phyloP scores from a whole-genome alignment of 176 grass and related monocot genomes.

The Oryza meridionalis region DNA sequence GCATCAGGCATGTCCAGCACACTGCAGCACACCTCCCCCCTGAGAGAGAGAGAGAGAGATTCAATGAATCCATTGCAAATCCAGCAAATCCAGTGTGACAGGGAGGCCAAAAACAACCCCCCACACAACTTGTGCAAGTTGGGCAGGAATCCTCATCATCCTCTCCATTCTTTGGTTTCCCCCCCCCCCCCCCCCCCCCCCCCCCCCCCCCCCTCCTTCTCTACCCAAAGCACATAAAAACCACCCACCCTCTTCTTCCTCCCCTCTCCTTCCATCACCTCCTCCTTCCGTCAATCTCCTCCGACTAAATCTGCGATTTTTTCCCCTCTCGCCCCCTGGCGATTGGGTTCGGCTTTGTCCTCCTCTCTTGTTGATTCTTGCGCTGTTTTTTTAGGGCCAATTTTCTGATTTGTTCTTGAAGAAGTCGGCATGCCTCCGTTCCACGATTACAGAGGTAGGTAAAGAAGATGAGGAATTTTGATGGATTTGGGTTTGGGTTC shows the following conservation, averaged over 20 bases:
- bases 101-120: conserved; percentile 18
- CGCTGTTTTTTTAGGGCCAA: neutral
- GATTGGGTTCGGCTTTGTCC: conserved; percentile 48
- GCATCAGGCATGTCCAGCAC: neutral
- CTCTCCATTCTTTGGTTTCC: neutral
- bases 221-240: conserved; percentile 31
- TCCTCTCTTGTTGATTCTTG: neutral
- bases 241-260: conserved; percentile 17
- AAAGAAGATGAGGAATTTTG: too few relatives aligned
- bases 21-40: conserved; percentile 26
- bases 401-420: neutral
- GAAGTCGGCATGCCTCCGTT: conserved; percentile 56
- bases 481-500: neutral
- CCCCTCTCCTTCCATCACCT: neutral
- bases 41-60: conserved; percentile 21
- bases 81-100: conserved; percentile 35
- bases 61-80: conserved; percentile 46
- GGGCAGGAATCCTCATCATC: neutral
- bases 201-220: too few relatives aligned
- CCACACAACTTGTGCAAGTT: conserved; percentile 41
- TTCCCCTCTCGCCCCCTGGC: conserved; percentile 46
- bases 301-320: neutral
- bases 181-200: too few relatives aligned
- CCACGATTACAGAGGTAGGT: conserved; percentile 50
- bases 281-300: neutral